phyloP scores from a whole-genome alignment of 2,329 filamentous ascomycete genomes.

The Tolypocladium nubicola region DNA sequence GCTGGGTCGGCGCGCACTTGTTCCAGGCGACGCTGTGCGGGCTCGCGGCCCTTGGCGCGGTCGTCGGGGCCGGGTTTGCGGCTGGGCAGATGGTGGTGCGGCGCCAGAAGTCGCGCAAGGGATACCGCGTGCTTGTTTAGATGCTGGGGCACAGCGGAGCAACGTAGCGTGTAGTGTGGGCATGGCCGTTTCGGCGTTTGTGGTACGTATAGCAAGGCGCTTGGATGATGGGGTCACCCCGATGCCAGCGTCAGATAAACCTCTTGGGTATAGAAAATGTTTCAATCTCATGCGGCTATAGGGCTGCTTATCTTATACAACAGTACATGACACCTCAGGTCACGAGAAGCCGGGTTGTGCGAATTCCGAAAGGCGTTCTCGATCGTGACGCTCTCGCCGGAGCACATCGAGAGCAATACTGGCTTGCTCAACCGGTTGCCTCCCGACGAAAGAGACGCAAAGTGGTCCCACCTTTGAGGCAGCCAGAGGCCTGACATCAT shows the following conservation, averaged over 20 bases:
- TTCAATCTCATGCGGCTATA: too few relatives aligned
- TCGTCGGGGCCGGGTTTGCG: neutral
- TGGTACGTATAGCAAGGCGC: neutral
- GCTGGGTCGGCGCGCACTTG: constrained; percentile 2
- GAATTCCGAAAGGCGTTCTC: too few relatives aligned
- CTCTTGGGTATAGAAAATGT: neutral
- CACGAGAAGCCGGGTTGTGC: too few relatives aligned
- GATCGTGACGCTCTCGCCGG: neutral
- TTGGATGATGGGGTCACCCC: neutral
- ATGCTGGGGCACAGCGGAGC: neutral
- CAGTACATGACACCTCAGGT: too few relatives aligned
- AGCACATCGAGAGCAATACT: neutral
- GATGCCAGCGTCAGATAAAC: neutral
- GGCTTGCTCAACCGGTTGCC: neutral
- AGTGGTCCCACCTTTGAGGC: neutral
- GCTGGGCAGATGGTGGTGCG: neutral
- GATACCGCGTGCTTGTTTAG: neutral
- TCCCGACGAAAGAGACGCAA: neutral
- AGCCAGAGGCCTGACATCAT: neutral
- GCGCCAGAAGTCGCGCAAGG: neutral
- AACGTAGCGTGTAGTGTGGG: neutral
- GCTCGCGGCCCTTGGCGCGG: neutral
- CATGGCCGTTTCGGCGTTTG: neutral
- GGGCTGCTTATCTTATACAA: too few relatives aligned
- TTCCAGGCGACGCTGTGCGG: neutral